Evolutionary conservation across 177 flowering plant species (phyloP), one percentile per base, ranked within the genome.

Genomic region (Vitis hybrid): DNA sequence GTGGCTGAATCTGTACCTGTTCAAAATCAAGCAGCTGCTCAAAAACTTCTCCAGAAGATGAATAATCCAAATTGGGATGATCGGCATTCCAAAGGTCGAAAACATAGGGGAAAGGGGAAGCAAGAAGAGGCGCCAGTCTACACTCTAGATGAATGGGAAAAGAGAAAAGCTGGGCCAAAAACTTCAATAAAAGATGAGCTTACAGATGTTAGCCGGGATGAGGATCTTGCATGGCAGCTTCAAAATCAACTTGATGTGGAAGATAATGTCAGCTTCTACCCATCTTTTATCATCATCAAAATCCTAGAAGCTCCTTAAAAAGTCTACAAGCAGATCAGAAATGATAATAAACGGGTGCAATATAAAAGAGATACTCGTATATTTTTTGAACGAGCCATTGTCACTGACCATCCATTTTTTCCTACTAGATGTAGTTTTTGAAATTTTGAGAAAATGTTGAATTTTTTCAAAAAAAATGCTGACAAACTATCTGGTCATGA

Each of bases 11-110:
- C 87, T 66, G 85, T 79, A 11, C 98, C 98, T 68, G 81, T 93
- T 74, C 98, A 93, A 74, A 95, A 95, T 74, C 99, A 95, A 84
- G 97, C 88, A 18, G 99, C 97, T 72, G 82, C 98, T 9, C 97
- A 91, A 60, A 91, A 92, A 70, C 94, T 94, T 31, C 92, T 91
- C 13, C 90, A 88, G 82, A 94, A 82, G 82, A 87, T 87, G 91
- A 90, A 67, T 78, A 71, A 82, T 5, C 78, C 84, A 55, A 74
- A 67, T 56, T 73, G 13, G 19, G 74, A 63, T 59, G 78, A 68
- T 65, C 76, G 67, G 62, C 80, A 56, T 56, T 69, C 61, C n/a
- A 83, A 79, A 74, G 90, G 88, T 65, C 26, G 84, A 74, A 81
- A 65, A 75, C 70, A 76, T 50, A 83, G 84, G 76, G 91, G 91